Evolutionary conservation across 2,329 filamentous ascomycete genomes (phyloP), one percentile per base, ranked within the genome.

Genomic region (Pestalotiopsis sp.): DNA sequence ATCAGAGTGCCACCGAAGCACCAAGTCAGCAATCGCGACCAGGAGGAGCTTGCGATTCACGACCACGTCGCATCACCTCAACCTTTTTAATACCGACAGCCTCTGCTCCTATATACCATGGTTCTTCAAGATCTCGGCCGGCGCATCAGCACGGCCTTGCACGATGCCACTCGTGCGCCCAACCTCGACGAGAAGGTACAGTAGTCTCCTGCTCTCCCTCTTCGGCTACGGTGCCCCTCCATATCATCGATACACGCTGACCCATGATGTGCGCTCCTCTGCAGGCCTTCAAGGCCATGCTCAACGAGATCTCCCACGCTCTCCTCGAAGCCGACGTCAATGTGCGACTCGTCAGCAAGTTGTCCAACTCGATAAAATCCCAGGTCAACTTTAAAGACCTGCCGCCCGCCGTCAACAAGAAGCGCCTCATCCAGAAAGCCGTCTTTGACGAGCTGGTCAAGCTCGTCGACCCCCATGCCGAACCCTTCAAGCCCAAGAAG

Each of bases 51-150:
- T 63, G 60, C 60, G 60, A 63, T 39, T 13, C 24, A 26, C 26
- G 22, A 58, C 22, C 35, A 38, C 30, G 14, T 22, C 26, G 58
- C 60, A 22, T 20, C 38, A 52, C 38, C 44, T 5, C 38, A 44
- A 22, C 39, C 60, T 48, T 14, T 3, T 9, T 39, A 7, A 22
- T 2, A 17, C 39, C 11, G 20, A 9, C n/a, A 20, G 14, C 24
- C 60, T 38, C n/a, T n/a, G 38, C 60, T 20, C 11, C 14, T 24
- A 14, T 24, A 48, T 10, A 63, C 5, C 78, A 99, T 99, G 96
- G 96, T 99, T 87, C 92, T 99, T 78, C 94, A 97, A 90, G 96
- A 99, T 88, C 89, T 99, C 69, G 96, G 96, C 75, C 94, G 95
- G 86, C 96, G 96, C 84, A 98, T 99, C 81, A 98, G 98, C 84